Conservation (phyloP, 2,329 filamentous ascomycete genomes). For the Aureobasidium sp. region DNA sequence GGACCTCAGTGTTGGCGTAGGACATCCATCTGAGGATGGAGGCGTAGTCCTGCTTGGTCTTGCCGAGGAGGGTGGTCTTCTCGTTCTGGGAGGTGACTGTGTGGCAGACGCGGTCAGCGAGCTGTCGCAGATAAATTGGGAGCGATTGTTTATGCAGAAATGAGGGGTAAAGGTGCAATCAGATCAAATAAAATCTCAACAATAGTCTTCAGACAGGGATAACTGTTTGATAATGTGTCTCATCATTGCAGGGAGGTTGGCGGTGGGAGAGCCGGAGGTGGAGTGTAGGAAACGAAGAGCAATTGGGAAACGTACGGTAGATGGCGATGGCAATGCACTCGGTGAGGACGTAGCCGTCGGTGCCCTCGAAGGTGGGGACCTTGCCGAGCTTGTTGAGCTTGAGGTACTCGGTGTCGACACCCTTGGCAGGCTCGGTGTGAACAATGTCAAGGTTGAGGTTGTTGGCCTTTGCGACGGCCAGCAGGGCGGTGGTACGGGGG, state of each 20-base stretch:
- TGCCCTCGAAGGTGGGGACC: constrained; percentile 85
- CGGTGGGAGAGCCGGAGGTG: too few relatives aligned
- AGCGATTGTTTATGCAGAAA: neutral
- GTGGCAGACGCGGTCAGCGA: neutral
- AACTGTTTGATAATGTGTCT: constrained; percentile 72
- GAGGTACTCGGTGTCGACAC: constrained; percentile 65
- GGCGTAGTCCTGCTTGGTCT: constrained; percentile 99
- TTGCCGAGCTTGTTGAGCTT: constrained; percentile 82
- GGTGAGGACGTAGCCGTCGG: constrained; percentile 80
- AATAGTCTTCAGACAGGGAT: constrained; percentile 96
- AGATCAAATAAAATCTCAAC: constrained; percentile 90
- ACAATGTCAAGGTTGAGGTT: constrained; percentile 84
- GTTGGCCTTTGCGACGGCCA: constrained; percentile 95
- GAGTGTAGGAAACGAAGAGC: too few relatives aligned
- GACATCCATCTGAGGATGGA: constrained; percentile 98
- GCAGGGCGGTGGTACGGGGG: constrained; percentile 79
- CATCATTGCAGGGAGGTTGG: constrained; percentile 50
- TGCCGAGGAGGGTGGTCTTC: constrained; percentile 92
- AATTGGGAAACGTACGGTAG: constrained; percentile 58
- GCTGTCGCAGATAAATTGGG: neutral
- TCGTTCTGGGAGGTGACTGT: constrained; percentile 91
- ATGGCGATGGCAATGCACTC: constrained; percentile 94
- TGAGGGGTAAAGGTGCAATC: constrained; percentile 31
- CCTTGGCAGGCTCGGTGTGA: constrained; percentile 56
- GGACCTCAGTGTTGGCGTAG: constrained; percentile 83